Base-by-base conservation (phyloP, 2,329 filamentous ascomycete genomes). In the Fusarium pseudocircinatum region DNA sequence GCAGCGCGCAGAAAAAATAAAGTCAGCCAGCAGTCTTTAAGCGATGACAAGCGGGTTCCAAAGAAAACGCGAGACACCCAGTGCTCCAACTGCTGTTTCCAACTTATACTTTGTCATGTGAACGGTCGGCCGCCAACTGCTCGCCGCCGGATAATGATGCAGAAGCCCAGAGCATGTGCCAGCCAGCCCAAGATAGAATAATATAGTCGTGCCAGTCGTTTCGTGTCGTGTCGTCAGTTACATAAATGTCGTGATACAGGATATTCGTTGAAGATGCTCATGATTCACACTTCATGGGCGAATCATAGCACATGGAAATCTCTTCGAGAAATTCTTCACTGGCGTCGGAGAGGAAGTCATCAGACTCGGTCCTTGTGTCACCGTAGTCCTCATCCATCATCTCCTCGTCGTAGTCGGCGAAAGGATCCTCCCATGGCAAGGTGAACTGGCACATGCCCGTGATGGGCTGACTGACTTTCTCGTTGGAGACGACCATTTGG, bases 21-120 rank as follows among this genome's bases (percentile, higher is more conserved):
- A 76, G 84, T 87, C 83, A 87, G 86, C 84, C 80, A 82, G 77
- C 80, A 78, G 72, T 74, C 77, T 76, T 70, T 71, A 75, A 78
- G 66, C 74, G 70, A 71, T 68, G 72, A 59, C 60, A 78, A 78
- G 74, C 75, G 77, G 76, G 74, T 75, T 78, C 76, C 70, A 78
- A 72, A 73, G 73, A 73, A 75, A 49, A 72, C 71, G 75, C 73
- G 71, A 70, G 67, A 67, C 71, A 75, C 67, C 65, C 36, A 50
- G 69, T 75, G 72, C 68, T 77, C 67, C 69, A 63, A 76, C 75
- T 74, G 73, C 72, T 71, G 74, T 69, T 69, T 70, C 67, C 64
- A 70, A 74, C 72, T 69, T 68, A 46, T 60, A 72, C 70, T 65
- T 60, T 42, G 67, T 47, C 64, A 69, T 39, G 26, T 76, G 65